Evolutionary conservation across 805 yeast genomes (phyloP), one percentile per base, ranked within the genome.

Genomic region (Starmerella bacillaris): DNA sequence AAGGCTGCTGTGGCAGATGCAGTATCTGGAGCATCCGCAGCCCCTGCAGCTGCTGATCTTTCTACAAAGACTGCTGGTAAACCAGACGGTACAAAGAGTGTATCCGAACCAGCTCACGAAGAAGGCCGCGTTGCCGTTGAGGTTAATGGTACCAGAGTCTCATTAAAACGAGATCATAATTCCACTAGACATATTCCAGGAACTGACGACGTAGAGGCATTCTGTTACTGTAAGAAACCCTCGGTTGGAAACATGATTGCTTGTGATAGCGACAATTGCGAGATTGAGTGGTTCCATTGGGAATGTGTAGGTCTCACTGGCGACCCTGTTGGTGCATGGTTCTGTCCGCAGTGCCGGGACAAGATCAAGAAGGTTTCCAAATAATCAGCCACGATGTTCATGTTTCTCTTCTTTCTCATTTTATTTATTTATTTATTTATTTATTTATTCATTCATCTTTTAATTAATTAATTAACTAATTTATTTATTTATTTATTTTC

Each of bases 241-340:
- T 83, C 95, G 0, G 80, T 76, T 57, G 98, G 98, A 18, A 80
- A 75, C 48, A 86, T 86, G 98, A 80, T 86, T 45, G 95, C 89
- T 0, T 86, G 98, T 58, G 98, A 86, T 53, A 78, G 82, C 43
- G 77, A 76, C 18, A 73, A 76, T 47, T 89, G 98, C 61, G 70
- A 73, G 51, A 73, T 65, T 44, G 94, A 82, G 53, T 86, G 96
- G 96, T 86, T 86, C 59, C 98, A 89, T 56, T 86, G 84, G 65
- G 76, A 74, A 37, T 89, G 98, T 61, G 94, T 86, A 28, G 93
- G 93, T 1, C 61, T 86, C 40, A 74, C 72, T 15, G 74, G 72
- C 34, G 94, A 92, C 4, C 96, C 96, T 2, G 72, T 73, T 49
- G 93, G 89, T 15, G 76, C 78, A 32, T 86, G 98, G 98, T 84